A percentile compares a stretch with the other conserved stretches of the same genome.
phyloP scores from a whole-genome alignment of 768 basidiomycete species.

The Dentipellis sp. region DNA sequence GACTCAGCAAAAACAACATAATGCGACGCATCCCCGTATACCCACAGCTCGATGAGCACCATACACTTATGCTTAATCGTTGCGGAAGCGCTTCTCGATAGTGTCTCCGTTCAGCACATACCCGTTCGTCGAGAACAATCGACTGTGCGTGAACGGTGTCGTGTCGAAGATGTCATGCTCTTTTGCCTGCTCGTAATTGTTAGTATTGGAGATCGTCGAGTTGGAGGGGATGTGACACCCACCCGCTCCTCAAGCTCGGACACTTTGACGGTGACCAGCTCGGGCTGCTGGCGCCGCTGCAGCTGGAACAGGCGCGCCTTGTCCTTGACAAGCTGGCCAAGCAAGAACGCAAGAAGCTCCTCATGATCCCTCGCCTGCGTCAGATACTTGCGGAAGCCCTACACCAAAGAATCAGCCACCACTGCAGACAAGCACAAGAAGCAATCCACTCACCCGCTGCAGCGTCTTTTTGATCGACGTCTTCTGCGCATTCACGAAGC shows the following conservation, averaged over 20 bases:
- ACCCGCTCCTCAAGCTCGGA: slow-evolving; percentile 85
- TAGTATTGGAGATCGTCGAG: slow-evolving; percentile 3
- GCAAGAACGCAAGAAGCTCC: slow-evolving; percentile 87
- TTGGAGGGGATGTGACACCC: slow-evolving; percentile 21
- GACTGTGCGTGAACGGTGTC: slow-evolving; percentile 74
- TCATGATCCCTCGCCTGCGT: slow-evolving; percentile 95
- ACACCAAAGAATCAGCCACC: slow-evolving; percentile 1
- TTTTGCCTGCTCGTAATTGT: slow-evolving; percentile 56
- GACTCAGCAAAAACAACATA: too few relatives aligned
- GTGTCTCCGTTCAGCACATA: slow-evolving; percentile 58
- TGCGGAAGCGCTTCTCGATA: slow-evolving; percentile 69
- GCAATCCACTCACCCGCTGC: slow-evolving; percentile 60
- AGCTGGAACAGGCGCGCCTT: slow-evolving; percentile 79
- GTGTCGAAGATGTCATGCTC: slow-evolving; percentile 96
- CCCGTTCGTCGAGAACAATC: slow-evolving; percentile 81
- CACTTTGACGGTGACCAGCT: slow-evolving; percentile 63
- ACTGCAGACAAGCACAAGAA: background rate
- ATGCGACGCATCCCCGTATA: too few relatives aligned
- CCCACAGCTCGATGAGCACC: too few relatives aligned
- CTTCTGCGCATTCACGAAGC: slow-evolving; percentile 96
- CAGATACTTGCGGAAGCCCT: slow-evolving; percentile 97
- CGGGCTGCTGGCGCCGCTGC: slow-evolving; percentile 70
- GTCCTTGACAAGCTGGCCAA: slow-evolving; percentile 90
- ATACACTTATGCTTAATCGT: slow-evolving; percentile 2
- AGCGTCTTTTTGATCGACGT: slow-evolving; percentile 97